Conservation (phyloP, 2,329 filamentous ascomycete species). For the Fusarium sarcochroum region DNA sequence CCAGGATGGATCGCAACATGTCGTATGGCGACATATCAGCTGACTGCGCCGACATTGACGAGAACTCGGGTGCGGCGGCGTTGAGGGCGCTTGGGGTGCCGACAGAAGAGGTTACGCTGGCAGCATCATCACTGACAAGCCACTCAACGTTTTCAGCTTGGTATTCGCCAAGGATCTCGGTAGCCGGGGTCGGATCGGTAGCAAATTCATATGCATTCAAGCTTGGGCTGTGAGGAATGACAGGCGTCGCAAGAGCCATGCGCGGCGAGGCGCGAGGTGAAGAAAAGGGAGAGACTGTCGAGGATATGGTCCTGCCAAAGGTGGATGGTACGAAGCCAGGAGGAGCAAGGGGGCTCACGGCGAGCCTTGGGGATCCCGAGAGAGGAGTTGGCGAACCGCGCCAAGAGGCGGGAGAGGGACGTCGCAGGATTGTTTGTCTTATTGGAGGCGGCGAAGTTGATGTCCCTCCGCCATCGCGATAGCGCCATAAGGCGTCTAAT, state of each 20-base stretch:
- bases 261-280: slow-evolving; percentile 94
- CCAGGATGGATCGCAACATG: slow-evolving; percentile 94
- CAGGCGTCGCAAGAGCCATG: slow-evolving; percentile 88
- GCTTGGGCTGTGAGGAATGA: slow-evolving; percentile 93
- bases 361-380: slow-evolving; percentile 84
- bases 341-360: slow-evolving; percentile 85
- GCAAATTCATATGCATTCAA: slow-evolving; percentile 95
- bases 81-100: slow-evolving; percentile 80
- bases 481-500: slow-evolving; percentile 90
- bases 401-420: slow-evolving; percentile 94
- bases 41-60: slow-evolving; percentile 71
- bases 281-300: slow-evolving; percentile 88
- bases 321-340: slow-evolving; percentile 85
- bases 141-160: slow-evolving; percentile 97
- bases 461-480: slow-evolving; percentile 75
- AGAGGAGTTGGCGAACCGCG: slow-evolving; percentile 85
- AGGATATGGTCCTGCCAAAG: slow-evolving; percentile 81
- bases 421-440: slow-evolving; percentile 89
- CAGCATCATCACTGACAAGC: slow-evolving; percentile 91
- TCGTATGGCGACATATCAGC: slow-evolving; percentile 98
- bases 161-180: slow-evolving; percentile 90
- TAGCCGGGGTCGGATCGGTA: slow-evolving; percentile 82
- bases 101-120: slow-evolving; percentile 82
- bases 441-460: slow-evolving; percentile 85
- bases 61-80: slow-evolving; percentile 85